A percentile compares a stretch with the other conserved stretches of the same genome.
Conservation (phyloP, 176 grass and related monocot genomes). For the Phoenix roebelenii region DNA sequence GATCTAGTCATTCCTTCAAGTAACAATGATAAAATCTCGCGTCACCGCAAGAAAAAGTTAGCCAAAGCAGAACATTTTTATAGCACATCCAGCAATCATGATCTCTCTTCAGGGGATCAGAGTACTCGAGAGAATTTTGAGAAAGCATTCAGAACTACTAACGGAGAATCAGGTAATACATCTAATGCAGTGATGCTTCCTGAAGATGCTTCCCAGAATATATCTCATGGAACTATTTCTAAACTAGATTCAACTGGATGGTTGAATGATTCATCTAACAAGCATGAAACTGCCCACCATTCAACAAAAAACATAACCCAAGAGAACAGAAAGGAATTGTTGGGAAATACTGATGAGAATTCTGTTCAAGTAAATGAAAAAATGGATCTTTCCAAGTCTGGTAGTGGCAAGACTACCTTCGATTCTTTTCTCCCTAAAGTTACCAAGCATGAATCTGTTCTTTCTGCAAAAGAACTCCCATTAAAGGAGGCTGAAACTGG, state of each 20-base stretch:
- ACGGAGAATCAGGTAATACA: neutral
- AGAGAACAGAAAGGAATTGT: neutral
- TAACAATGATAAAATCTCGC: neutral
- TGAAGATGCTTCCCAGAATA: neutral
- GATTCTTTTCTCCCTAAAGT: slow-evolving; percentile 25
- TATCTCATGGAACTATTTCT: too few species aligned
- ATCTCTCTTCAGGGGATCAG: too few species aligned
- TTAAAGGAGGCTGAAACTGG: slow-evolving; percentile 22
- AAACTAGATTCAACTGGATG: too few species aligned
- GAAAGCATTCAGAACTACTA: slow-evolving; percentile 5
- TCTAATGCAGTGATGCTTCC: neutral
- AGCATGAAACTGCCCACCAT: neutral
- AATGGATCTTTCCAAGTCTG: neutral
- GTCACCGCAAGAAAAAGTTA: slow-evolving; percentile 6
- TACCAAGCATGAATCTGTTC: slow-evolving; percentile 16
- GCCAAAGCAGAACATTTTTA: neutral
- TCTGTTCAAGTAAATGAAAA: slow-evolving; percentile 18
- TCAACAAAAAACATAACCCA: neutral
- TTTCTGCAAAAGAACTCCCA: slow-evolving; percentile 21
- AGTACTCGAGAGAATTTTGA: too few species aligned
- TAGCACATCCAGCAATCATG: neutral
- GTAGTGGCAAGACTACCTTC: slow-evolving; percentile 31
- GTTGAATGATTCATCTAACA: too few species aligned
- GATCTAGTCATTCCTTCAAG: neutral
- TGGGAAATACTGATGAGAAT: neutral